Evolutionary conservation across 768 basidiomycete genomes (phyloP), one percentile per base, ranked within the genome.

Genomic region (Psilocybe tampanensis): DNA sequence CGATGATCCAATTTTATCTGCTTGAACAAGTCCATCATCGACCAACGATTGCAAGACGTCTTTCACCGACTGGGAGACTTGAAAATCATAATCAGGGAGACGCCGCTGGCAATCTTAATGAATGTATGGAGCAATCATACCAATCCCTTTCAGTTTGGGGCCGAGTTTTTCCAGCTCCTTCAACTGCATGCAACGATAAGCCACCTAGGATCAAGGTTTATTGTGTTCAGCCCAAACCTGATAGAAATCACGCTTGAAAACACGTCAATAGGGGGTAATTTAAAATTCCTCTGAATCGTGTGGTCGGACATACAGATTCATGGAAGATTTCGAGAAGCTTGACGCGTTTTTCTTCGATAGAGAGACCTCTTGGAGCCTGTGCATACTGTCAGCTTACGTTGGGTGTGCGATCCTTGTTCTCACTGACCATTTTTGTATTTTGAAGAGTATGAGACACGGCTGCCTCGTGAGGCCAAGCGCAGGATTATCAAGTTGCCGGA

Each of bases 301-400:
- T 17, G 2, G 52, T 24, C 44, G 39, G 43, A 44, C 70, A 51
- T 65, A 93, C 94, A 15, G 89, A 88, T 72, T 98, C 95, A 65
- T 95, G 94, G 66, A 98, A 96, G 62, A 98, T 92, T 73, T 95
- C 95, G 18, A 96, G 72, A 53, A 98, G 72, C 69, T 90, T 94
- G 57, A 86, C 79, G 66, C 91, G 88, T 74, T 98, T 97, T 72
- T 97, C 95, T 65, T 95, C 93, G 6, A 81, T 84, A 21, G 92
- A 94, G 33, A 98, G 78, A 64, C 95, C 94, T 74, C 91, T 80
- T 29, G 89, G 88, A 53, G 89, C 88, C 89, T 88, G 19, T 7
- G 15, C 15, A n/a, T n/a, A 5, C 15, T 5, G 15, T 39, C 13
- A 39, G 36, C n/a, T 5, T 13, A 39, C 12, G 4, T 39, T 39